Percentiles rank a stretch among this genome's conserved stretches.
Evolutionary conservation across 768 basidiomycete species (phyloP).

Genomic region (Podaxis sp.): DNA sequence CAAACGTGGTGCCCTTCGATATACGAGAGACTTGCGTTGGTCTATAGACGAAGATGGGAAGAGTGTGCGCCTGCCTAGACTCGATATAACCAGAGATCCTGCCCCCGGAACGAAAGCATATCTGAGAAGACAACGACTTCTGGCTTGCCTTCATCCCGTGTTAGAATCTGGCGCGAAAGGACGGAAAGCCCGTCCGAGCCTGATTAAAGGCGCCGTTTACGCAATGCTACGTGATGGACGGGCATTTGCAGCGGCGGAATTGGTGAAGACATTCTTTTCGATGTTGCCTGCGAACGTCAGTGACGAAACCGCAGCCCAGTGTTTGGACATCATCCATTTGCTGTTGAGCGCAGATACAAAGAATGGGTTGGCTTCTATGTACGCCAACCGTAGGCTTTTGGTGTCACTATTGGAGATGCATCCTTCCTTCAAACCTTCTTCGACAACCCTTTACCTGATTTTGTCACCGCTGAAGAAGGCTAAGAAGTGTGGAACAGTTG

Average conservation of each 20-base stretch:
- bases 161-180: background rate
- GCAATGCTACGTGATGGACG: constrained; percentile 40
- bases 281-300: constrained; percentile 40
- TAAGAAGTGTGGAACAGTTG: constrained; percentile 51
- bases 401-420: constrained; percentile 40
- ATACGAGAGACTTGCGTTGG: constrained; percentile 14
- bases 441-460: constrained; percentile 56
- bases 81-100: constrained; percentile 1
- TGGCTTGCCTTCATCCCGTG: constrained; percentile 16
- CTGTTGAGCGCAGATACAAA: constrained; percentile 23
- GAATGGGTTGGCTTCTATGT: constrained; percentile 39
- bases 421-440: constrained; percentile 47
- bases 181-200: background rate
- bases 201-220: constrained; percentile 26
- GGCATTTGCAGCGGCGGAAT: constrained; percentile 32
- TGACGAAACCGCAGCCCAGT: constrained; percentile 26
- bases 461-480: constrained; percentile 46
- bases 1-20: constrained; percentile 28
- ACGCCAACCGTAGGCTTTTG: constrained; percentile 39
- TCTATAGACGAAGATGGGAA: background rate
- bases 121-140: constrained; percentile 13
- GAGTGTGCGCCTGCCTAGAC: background rate
- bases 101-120: constrained; percentile 7
- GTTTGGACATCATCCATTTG: constrained; percentile 54
- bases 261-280: constrained; percentile 46